These are phyloP conservation scores for Arthroderma sp. DNA, from an alignment of 2,329 filamentous ascomycete genomes.

Conservation along the genomic window DNA sequence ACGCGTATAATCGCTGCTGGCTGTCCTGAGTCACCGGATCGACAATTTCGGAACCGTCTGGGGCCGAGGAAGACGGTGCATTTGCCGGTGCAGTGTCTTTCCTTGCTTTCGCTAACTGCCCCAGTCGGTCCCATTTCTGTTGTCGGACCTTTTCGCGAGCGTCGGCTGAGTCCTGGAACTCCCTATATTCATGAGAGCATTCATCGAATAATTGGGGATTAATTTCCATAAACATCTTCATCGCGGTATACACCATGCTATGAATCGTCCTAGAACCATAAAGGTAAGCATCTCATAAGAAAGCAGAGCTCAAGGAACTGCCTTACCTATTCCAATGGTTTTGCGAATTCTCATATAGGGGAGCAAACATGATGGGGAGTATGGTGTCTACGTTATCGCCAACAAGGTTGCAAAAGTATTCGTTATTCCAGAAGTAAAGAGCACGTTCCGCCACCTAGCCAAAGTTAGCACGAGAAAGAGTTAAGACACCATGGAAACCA, in stretches of 20 bases:
- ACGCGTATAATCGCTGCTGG: conserved; percentile 73
- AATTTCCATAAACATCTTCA: conserved; percentile 99
- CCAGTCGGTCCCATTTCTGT: conserved; percentile 77
- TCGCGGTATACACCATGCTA: conserved; percentile 98
- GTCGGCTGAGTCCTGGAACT: conserved; percentile 86
- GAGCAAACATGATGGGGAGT: conserved; percentile 97
- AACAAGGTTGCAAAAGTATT: conserved; percentile 98
- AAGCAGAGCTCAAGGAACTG: neutral
- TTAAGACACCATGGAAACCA: neutral
- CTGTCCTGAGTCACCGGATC: conserved; percentile 71
- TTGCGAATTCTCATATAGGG: conserved; percentile 96
- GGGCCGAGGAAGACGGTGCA: conserved; percentile 29
- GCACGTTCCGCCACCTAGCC: conserved; percentile 76
- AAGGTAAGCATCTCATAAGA: conserved; percentile 19
- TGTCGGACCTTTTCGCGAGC: conserved; percentile 69
- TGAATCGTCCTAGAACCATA: conserved; percentile 69
- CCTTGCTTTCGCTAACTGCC: conserved; percentile 62
- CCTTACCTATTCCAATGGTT: conserved; percentile 94
- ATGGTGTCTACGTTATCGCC: conserved; percentile 99
- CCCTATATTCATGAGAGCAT: conserved; percentile 95
- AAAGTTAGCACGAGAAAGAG: conserved; percentile 9
- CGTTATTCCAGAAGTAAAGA: conserved; percentile 99
- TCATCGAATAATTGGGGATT: conserved; percentile 97
- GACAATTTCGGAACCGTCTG: conserved; percentile 50
- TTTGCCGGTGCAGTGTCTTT: conserved; percentile 33